Evolutionary conservation across 2,329 filamentous ascomycete species (phyloP), one percentile per base, ranked within the genome.

Genomic region (Fusarium xylarioides): DNA sequence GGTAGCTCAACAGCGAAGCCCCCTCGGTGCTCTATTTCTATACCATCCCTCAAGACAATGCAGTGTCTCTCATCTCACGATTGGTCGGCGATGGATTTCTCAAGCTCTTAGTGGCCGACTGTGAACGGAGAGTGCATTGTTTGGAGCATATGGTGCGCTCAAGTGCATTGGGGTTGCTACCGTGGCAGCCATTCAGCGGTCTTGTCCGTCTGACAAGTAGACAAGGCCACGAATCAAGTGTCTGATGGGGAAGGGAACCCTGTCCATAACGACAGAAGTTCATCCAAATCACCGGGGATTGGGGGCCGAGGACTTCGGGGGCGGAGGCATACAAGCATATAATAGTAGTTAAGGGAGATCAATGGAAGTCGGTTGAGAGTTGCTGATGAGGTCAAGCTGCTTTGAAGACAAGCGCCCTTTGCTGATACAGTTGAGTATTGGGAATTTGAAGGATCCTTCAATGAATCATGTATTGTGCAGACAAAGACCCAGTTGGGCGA

Each of bases 211-310:
- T 63, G 50, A 63, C 34, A 43, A 69, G 44, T 46, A 58, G 56
- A 70, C 75, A 74, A 75, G 75, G 75, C 75, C 72, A 75, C 75
- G 72, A 77, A 77, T 77, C 49, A 68, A 53, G 42, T 19, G 23
- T 46, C 40, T 46, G 19, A 26, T 49, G 54, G n/a, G 38, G 28
- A 49, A 40, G 56, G 56, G 43, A 73, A 61, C 53, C 64, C 66
- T 65, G 71, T 63, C 64, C 32, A 63, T 34, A 66, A 59, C 40
- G 67, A 64, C 59, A 61, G 35, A 58, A 65, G 52, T 59, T 60
- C 59, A 68, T 63, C 57, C 53, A 62, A 60, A 66, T 46, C 55
- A 53, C 68, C 59, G 72, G 65, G 58, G 52, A 59, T 64, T 76
- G 74, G 68, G 73, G 74, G 70, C 58, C 67, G 70, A 73, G 61